Evolutionary conservation across 2,329 filamentous ascomycete genomes (phyloP).

Genomic region (Trichocomaceae sp.): DNA sequence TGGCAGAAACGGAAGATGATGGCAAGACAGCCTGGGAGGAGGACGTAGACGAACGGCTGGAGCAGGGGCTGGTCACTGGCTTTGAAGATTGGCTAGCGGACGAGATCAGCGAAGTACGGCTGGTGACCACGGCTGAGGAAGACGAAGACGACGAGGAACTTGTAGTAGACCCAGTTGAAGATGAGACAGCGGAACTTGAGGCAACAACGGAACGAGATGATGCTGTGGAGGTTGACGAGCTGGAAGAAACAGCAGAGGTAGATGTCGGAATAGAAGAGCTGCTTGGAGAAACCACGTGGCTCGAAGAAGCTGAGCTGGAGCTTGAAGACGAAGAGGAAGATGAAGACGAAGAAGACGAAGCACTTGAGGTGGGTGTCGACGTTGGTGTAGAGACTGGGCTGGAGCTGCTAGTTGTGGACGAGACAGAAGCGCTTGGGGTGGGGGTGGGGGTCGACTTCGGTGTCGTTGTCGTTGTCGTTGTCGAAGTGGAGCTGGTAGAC

Average conservation of each 20-base stretch:
- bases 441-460: background rate
- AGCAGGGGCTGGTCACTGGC: background rate
- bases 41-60: background rate
- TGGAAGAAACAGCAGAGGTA: background rate
- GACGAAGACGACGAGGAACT: background rate
- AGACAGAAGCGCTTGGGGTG: background rate
- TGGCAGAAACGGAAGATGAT: background rate
- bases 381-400: background rate
- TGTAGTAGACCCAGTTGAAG: background rate
- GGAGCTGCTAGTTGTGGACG: background rate
- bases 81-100: background rate
- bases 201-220: background rate
- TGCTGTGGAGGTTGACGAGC: background rate
- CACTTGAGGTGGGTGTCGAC: background rate
- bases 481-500: background rate
- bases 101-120: background rate
- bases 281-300: background rate
- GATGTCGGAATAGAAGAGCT: background rate
- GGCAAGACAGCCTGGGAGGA: background rate
- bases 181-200: background rate
- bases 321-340: slow-evolving; percentile 1
- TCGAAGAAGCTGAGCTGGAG: background rate
- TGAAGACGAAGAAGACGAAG: background rate
- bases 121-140: background rate
- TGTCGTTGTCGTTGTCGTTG: background rate